Evolutionary conservation across 2,329 filamentous ascomycete genomes (phyloP), one percentile per base, ranked within the genome.

Genomic region (Curvularia sp.): DNA sequence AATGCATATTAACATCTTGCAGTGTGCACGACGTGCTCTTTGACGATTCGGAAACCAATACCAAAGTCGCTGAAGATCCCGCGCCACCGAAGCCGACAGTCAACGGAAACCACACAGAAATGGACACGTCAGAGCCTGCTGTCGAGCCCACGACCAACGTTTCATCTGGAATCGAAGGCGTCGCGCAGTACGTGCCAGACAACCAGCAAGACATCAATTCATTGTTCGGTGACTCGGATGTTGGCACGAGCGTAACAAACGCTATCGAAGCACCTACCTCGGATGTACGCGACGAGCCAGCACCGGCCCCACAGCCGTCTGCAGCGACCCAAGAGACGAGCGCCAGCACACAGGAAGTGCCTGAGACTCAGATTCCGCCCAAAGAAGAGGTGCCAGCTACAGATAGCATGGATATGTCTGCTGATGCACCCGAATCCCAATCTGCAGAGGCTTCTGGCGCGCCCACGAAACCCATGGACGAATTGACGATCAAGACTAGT

Each of bases 131-230:
- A 53, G 46, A 48, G 30, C 13, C 46, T 33, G 66, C 73, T 10
- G 57, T 75, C 13, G 76, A 77, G 47, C 78, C 79, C 31, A 67
- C 75, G 3, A 77, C 77, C 49, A 72, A 81, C 64, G 74, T 77
- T n/a, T 75, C 77, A 10, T 73, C 75, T 53, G 80, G 79, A 51
- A 81, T 82, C 31, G 78, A 79, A 28, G 73, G 78, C 5, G 68
- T 79, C 28, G 75, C 79, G 20, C 76, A 79, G 33, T 80, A 79
- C 58, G 66, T 82, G 44, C 75, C 78, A 20, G 77, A 80, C 49
- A 75, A 73, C 53, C 72, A 79, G 50, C 65, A 73, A 26, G 77
- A 78, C 38, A 68, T 63, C 20, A 78, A 78, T 52, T 78, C 80
- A 59, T 70, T 80, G 5, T 78, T 79, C 47, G 71, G 70, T 33